phyloP scores from a whole-genome alignment of 2,329 filamentous ascomycete species.

The Microthyrium microscopicum region DNA sequence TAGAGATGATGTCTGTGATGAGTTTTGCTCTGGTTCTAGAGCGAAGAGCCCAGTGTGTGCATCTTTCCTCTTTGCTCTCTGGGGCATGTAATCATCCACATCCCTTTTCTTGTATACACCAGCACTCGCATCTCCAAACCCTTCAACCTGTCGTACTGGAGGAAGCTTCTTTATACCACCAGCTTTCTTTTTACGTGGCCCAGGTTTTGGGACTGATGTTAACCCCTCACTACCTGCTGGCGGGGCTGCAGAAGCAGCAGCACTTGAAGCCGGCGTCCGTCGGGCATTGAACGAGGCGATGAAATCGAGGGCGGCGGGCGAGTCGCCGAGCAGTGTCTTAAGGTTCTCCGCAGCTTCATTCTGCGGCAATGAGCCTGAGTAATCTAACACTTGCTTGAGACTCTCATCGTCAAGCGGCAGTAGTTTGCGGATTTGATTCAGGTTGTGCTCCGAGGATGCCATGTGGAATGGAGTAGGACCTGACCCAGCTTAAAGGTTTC shows the following conservation, averaged over 20 bases:
- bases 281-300: slow-evolving; percentile 60
- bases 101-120: slow-evolving; percentile 66
- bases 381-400: slow-evolving; percentile 68
- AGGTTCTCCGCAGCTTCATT: slow-evolving; percentile 69
- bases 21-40: neutral
- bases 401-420: slow-evolving; percentile 75
- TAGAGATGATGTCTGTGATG: neutral
- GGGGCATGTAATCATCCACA: slow-evolving; percentile 53
- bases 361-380: slow-evolving; percentile 61
- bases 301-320: slow-evolving; percentile 55
- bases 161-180: slow-evolving; percentile 20
- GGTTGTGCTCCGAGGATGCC: too few relatives aligned
- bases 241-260: neutral
- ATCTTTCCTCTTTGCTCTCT: slow-evolving; percentile 11
- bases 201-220: slow-evolving; percentile 15
- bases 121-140: slow-evolving; percentile 43
- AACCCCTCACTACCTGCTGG: slow-evolving; percentile 11
- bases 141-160: slow-evolving; percentile 32
- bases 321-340: slow-evolving; percentile 74
- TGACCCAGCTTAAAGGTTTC: too few relatives aligned
- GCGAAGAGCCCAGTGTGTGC: neutral
- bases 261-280: slow-evolving; percentile 21
- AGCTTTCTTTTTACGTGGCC: slow-evolving; percentile 24
- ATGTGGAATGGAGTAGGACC: too few relatives aligned
- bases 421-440: slow-evolving; percentile 62